phyloP scores from a whole-genome alignment of 176 grass and related monocot genomes.

The Aegilops longissima region DNA sequence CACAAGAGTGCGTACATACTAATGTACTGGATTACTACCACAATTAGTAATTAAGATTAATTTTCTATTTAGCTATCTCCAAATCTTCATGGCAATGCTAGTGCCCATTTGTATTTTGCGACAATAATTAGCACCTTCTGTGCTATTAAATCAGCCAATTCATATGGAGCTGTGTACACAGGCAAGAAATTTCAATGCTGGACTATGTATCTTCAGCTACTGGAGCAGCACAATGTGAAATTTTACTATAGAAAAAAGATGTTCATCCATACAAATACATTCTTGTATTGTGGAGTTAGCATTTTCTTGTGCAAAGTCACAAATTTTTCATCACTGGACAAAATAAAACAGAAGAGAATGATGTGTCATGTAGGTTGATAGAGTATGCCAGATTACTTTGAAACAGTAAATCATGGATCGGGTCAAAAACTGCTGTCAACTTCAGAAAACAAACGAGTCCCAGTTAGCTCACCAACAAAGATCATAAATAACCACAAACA shows the following conservation, averaged over 20 bases:
- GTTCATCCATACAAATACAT: not conserved
- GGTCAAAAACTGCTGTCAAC: not conserved
- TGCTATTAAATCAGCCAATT: not conserved
- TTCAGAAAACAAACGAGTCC: not conserved
- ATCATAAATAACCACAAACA: constrained; percentile 21
- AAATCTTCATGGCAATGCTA: constrained; percentile 1
- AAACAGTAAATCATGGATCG: not conserved
- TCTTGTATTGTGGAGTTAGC: not conserved
- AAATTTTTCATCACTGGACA: constrained; percentile 4
- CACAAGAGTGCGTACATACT: not conserved
- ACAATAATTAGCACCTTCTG: not conserved
- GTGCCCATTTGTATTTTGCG: not conserved
- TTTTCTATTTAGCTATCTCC: not conserved
- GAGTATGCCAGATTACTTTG: constrained; percentile 11
- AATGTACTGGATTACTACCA: not conserved
- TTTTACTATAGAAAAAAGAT: not conserved
- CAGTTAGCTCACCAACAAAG: not conserved
- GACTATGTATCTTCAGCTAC: not conserved
- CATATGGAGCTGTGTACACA: not conserved
- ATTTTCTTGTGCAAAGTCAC: not conserved
- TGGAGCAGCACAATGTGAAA: not conserved
- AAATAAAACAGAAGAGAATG: not conserved
- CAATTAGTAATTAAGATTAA: not conserved
- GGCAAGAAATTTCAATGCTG: not conserved
- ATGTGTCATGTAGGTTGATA: not conserved